phyloP scores from a whole-genome alignment of 23 red algal species.

The Chondrus crispus region DNA sequence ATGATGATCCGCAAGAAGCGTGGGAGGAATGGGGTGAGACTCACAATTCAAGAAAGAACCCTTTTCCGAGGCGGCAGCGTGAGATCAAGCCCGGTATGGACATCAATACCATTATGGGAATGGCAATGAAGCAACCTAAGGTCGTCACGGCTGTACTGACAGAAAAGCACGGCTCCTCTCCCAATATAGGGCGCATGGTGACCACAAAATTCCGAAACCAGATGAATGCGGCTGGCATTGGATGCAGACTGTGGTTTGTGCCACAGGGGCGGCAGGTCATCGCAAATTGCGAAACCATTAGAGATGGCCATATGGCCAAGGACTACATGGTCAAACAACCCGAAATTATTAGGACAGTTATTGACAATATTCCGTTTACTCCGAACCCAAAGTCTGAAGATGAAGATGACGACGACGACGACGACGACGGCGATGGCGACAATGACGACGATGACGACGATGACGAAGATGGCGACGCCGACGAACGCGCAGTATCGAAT shows the following conservation, averaged over 20 bases:
- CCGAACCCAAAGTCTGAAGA: slow-evolving; percentile 19
- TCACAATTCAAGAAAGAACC: slow-evolving; percentile 27
- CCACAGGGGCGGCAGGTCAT: slow-evolving; percentile 38
- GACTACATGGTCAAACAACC: slow-evolving; percentile 48
- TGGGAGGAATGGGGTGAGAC: slow-evolving; percentile 70
- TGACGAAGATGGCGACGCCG: not conserved
- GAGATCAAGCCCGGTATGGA: slow-evolving; percentile 61
- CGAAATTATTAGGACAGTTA: slow-evolving; percentile 54
- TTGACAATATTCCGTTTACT: slow-evolving; percentile 60
- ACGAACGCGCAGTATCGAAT: not conserved
- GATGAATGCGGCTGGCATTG: slow-evolving; percentile 40
- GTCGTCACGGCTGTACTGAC: slow-evolving; percentile 45
- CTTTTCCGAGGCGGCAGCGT: slow-evolving; percentile 50
- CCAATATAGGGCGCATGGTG: slow-evolving; percentile 30
- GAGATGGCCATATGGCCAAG: slow-evolving; percentile 67
- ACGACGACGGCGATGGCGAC: slow-evolving; percentile 40
- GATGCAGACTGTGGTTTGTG: slow-evolving; percentile 56
- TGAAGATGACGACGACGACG: slow-evolving; percentile 59
- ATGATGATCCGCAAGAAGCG: slow-evolving; percentile 48
- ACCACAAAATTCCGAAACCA: slow-evolving; percentile 61
- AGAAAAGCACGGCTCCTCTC: slow-evolving; percentile 5
- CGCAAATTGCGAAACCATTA: slow-evolving; percentile 65
- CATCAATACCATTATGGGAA: slow-evolving; percentile 61
- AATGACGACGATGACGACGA: not conserved
- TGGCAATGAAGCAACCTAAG: slow-evolving; percentile 70